These are phyloP conservation scores for Aureobasidium sp. DNA, from an alignment of 2,329 filamentous ascomycete species.

Conservation along the genomic window DNA sequence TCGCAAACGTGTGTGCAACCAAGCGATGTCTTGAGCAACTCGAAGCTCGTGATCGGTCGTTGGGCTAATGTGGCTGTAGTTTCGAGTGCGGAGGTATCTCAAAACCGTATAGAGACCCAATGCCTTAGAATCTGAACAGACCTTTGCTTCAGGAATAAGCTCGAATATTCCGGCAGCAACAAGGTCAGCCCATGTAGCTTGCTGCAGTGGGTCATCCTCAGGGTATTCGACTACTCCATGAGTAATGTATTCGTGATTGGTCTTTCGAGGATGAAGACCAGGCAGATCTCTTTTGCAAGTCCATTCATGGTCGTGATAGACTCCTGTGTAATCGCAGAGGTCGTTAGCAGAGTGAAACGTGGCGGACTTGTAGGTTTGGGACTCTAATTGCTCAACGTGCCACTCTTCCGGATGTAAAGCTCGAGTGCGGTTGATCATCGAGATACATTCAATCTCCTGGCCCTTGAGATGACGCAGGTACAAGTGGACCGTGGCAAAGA, in stretches of 20 bases:
- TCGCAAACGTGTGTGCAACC: not conserved
- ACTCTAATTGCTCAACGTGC: not conserved
- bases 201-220: not conserved
- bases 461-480: not conserved
- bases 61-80: not conserved
- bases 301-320: not conserved
- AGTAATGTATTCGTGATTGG: conserved; percentile 4
- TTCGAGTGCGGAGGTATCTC: not conserved
- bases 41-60: not conserved
- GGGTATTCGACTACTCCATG: not conserved
- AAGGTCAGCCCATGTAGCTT: not conserved
- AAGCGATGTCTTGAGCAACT: not conserved
- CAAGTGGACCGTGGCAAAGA: not conserved
- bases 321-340: not conserved
- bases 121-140: not conserved
- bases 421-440: not conserved
- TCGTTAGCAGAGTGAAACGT: not conserved
- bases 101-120: not conserved
- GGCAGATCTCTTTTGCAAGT: not conserved
- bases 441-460: not conserved
- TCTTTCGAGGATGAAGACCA: not conserved
- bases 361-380: not conserved
- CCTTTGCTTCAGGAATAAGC: not conserved
- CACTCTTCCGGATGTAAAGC: not conserved
- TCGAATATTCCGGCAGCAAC: not conserved